Base-by-base conservation (phyloP, 495 filamentous ascomycete species). In the Parachaetomium inaequale region DNA sequence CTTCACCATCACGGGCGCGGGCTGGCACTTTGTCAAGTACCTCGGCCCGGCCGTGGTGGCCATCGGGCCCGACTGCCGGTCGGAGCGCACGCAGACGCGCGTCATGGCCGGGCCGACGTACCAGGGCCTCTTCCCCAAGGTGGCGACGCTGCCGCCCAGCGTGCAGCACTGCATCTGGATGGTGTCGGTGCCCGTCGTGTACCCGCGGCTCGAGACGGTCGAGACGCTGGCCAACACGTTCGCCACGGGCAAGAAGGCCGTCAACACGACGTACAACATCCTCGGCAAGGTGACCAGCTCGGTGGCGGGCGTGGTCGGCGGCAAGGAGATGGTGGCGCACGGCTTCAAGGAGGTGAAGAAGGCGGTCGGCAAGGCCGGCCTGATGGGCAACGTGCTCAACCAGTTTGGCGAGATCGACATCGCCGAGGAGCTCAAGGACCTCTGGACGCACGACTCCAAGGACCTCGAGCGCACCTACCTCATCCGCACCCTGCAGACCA, bases 391-490 rank as follows among this genome's bases (percentile, higher is more conserved):
- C 11, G 90, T 97, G 50, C 79, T 98, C 29, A 96, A 91, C 74
- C 91, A 96, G 26, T 98, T 98, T 68, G 94, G 94, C n/a, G 94
- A 98, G 55, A 87, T 98, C 54, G 94, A 96, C 71, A 83, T 98
- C 23, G 85, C 92, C 55, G 94, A 98, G 75, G 95, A 97, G 72
- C 76, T 98, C 34, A 84, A 92, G 64, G 95, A 98, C 72, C 87
- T 94, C 78, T 98, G 94, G 94, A 98, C 95, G 19, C 94, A 98
- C 71, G 93, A 98, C 56, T 91, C 87, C 28, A 98, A 98, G 84
- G 94, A 98, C 65, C 85, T 98, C 54, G 94, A 98, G 74, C 84
- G 94, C 58, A 98, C 94, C 29, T 98, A 98, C 70, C 78, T 98
- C 51, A 96, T 98, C 72, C 87, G 94, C 57, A 98, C 93, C 12